phyloP scores from a whole-genome alignment of 1,139 yeast genomes.

The Nakaseomyces nivariensis region DNA sequence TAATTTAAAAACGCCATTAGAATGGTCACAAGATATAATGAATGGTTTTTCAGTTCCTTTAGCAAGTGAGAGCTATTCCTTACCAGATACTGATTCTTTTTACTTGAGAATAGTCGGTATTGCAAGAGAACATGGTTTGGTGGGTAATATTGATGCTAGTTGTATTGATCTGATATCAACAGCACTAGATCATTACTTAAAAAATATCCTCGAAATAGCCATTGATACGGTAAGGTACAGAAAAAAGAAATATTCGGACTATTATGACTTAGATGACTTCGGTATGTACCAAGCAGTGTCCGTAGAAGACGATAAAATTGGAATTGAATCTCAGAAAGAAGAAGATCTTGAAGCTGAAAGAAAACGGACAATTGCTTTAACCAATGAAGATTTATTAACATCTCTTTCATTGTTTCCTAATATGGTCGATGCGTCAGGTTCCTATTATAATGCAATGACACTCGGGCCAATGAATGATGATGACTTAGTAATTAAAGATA shows the following conservation, averaged over 20 bases:
- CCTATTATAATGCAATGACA: slow-evolving; percentile 41
- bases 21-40: slow-evolving; percentile 90
- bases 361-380: slow-evolving; percentile 36
- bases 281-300: slow-evolving; percentile 25
- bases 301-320: slow-evolving; percentile 4
- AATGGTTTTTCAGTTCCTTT: slow-evolving; percentile 84
- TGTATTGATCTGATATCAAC: slow-evolving; percentile 68
- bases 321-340: not conserved
- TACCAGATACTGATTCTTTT: slow-evolving; percentile 72
- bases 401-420: slow-evolving; percentile 58
- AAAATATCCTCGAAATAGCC: slow-evolving; percentile 63
- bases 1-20: slow-evolving; percentile 45
- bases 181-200: slow-evolving; percentile 74
- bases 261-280: slow-evolving; percentile 30
- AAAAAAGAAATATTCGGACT: slow-evolving; percentile 42
- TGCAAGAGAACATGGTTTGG: slow-evolving; percentile 84
- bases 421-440: slow-evolving; percentile 58
- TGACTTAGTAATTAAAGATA: slow-evolving; percentile 36
- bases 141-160: slow-evolving; percentile 65
- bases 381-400: slow-evolving; percentile 57
- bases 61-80: slow-evolving; percentile 64
- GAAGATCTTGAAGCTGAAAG: slow-evolving; percentile 11
- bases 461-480: slow-evolving; percentile 49
- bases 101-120: slow-evolving; percentile 68
- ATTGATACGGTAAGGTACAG: slow-evolving; percentile 62